phyloP scores from a whole-genome alignment of 139 green algal genomes.

The Chlorella vulgaris region DNA sequence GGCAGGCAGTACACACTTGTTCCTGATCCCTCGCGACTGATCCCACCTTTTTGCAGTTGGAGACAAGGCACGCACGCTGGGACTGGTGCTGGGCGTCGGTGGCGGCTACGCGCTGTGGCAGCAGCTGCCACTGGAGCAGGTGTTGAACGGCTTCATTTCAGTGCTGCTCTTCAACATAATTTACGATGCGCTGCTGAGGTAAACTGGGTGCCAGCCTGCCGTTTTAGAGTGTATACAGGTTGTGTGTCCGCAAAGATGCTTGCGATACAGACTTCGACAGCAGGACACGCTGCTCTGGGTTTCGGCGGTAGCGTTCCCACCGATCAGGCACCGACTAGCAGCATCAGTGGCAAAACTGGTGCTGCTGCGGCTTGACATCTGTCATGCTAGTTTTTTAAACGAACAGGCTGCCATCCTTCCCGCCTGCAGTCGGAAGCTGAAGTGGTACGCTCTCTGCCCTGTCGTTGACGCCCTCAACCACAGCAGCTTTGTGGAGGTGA shows the following conservation, averaged over 20 bases:
- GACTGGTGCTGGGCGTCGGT: slow-evolving; percentile 30
- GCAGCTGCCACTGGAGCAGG: slow-evolving; percentile 43
- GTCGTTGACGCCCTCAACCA: slow-evolving; percentile 70
- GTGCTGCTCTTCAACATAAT: slow-evolving; percentile 66
- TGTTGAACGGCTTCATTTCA: slow-evolving; percentile 60
- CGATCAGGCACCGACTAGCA: neutral
- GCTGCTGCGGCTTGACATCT: neutral
- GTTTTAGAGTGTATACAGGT: no score
- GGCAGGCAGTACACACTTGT: no score
- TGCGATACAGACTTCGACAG: no score
- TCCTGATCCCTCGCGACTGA: neutral
- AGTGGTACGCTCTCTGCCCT: slow-evolving; percentile 60
- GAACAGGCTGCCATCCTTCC: neutral
- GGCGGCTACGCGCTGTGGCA: slow-evolving; percentile 22
- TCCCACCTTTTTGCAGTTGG: neutral
- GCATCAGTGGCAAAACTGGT: neutral
- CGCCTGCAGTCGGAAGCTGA: slow-evolving; percentile 38
- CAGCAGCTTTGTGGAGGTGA: slow-evolving; percentile 42
- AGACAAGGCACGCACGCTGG: slow-evolving; percentile 29
- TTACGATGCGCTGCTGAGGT: slow-evolving; percentile 56
- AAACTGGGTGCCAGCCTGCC: no score
- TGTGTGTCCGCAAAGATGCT: no score
- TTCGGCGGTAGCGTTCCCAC: neutral
- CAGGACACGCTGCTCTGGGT: neutral
- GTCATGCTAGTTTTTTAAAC: neutral